Evolutionary conservation across 2,329 filamentous ascomycete genomes (phyloP).

Genomic region (Sarocladiaceae sp.): DNA sequence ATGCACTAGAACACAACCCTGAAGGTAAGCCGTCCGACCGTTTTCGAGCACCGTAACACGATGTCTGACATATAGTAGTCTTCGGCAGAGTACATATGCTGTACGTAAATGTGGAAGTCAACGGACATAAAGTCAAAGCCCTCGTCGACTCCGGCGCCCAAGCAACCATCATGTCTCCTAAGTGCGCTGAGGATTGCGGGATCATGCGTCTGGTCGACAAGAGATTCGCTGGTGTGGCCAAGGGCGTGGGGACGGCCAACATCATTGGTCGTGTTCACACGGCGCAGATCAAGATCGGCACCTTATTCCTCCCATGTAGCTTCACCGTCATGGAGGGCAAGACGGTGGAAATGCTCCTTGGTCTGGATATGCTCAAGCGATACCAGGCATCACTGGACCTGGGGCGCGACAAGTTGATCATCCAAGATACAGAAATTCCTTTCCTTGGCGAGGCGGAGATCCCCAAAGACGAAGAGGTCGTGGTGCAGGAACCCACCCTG

Average conservation of each 20-base stretch:
- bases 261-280: slow-evolving; percentile 95
- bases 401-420: slow-evolving; percentile 74
- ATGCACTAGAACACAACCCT: slow-evolving; percentile 94
- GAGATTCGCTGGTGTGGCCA: slow-evolving; percentile 84
- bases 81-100: slow-evolving; percentile 95
- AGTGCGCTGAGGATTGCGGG: slow-evolving; percentile 82
- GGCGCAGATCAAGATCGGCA: slow-evolving; percentile 89
- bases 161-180: slow-evolving; percentile 96
- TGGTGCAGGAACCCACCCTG: slow-evolving; percentile 74
- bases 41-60: too few relatives aligned
- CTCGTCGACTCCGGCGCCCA: slow-evolving; percentile 97
- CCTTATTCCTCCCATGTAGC: slow-evolving; percentile 80
- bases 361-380: slow-evolving; percentile 93
- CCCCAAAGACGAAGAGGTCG: slow-evolving; percentile 70
- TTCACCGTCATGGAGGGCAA: slow-evolving; percentile 99
- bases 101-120: slow-evolving; percentile 93
- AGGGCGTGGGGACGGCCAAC: slow-evolving; percentile 87
- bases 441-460: slow-evolving; percentile 93
- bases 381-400: slow-evolving; percentile 93
- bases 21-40: slow-evolving; percentile 59
- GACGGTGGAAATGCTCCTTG: slow-evolving; percentile 85
- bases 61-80: slow-evolving; percentile 43
- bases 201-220: slow-evolving; percentile 95
- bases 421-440: slow-evolving; percentile 79
- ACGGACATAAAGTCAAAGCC: slow-evolving; percentile 85